Base-by-base conservation (phyloP, 2,329 filamentous ascomycete species). In the Trichoderma pleuroti region DNA sequence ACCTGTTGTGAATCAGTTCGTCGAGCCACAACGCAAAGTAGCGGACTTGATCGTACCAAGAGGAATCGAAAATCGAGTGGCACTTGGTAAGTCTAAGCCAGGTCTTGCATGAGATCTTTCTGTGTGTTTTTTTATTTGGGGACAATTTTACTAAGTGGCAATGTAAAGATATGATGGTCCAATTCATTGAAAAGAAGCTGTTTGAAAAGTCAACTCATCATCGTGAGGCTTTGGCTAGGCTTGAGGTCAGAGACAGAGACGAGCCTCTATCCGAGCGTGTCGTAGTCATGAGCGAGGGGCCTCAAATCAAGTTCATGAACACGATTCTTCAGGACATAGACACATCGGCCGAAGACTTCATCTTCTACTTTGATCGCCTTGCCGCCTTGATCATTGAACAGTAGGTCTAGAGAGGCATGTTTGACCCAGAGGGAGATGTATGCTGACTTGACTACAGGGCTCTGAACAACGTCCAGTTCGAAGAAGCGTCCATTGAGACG, bases 21-120 rank as follows among this genome's bases (percentile, higher is more conserved):
- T 99, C 70, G 92, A 97, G 73, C 96, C 96, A 39, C 96, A 99
- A 80, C 87, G 94, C 69, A 92, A 94, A 75, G 90, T 95, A 61
- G 94, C 94, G 87, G 95, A 99, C 79, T 91, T 99, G 69, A 98
- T 99, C 71, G 92, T 99, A 11, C 96, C 96, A 4, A 88, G 96
- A 76, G 96, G 96, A 28, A 93, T 98, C 74, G 93, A 99, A 79
- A 99, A 99, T 77, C 90, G 89, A 73, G 96, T 97, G 28, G 96
- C 96, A 5, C 97, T 99, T 78, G 85, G 88, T 91, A 81, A 77
- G 86, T 61, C 16, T 28, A 21, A 57, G 18, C 21, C n/a, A 21
- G 10, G 6, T 11, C 10, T 5, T 36, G 9, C 30, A 11, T 24
- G 30, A 8, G 14, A 26, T 18, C 26, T 26, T 16, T 64, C 11